phyloP scores from a whole-genome alignment of 2,329 filamentous ascomycete species.

The Cercospora brassicicola region DNA sequence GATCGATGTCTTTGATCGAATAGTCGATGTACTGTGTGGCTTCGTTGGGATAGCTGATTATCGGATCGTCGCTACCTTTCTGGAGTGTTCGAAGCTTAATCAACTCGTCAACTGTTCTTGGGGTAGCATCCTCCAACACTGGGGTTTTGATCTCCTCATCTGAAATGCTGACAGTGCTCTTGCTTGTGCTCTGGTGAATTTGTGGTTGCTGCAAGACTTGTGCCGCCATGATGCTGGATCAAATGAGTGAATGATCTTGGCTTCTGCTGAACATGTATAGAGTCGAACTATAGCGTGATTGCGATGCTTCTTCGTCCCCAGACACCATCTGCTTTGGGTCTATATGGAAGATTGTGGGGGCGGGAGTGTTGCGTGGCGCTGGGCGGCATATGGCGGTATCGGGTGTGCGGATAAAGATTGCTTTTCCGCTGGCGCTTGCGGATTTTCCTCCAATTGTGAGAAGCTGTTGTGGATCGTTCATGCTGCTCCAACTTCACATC shows the following conservation, averaged over 20 bases:
- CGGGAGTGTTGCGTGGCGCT: neutral
- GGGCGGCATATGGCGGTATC: neutral
- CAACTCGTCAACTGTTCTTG: conserved; percentile 27
- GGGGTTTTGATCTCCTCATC: conserved; percentile 8
- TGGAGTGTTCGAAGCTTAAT: conserved; percentile 23
- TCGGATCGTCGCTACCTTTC: conserved; percentile 20
- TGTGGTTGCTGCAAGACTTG: conserved; percentile 1
- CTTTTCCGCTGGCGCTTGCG: conserved; percentile 1
- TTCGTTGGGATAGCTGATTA: conserved; percentile 27
- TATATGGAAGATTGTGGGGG: neutral
- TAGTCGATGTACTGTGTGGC: conserved; percentile 29
- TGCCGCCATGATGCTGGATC: neutral
- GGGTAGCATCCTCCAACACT: conserved; percentile 15
- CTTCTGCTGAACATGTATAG: neutral
- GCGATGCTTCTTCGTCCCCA: neutral
- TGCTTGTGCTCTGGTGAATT: neutral
- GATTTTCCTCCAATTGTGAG: neutral
- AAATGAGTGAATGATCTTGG: neutral
- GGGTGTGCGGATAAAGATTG: neutral
- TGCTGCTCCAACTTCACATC: neutral
- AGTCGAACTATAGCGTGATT: neutral
- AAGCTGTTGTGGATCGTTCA: neutral
- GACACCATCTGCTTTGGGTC: neutral
- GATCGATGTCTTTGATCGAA: conserved; percentile 25
- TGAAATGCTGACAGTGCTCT: neutral